Evolutionary conservation across 305 asterid genomes (phyloP), one percentile per base, ranked within the genome.

Genomic region (Solanum hybrid): DNA sequence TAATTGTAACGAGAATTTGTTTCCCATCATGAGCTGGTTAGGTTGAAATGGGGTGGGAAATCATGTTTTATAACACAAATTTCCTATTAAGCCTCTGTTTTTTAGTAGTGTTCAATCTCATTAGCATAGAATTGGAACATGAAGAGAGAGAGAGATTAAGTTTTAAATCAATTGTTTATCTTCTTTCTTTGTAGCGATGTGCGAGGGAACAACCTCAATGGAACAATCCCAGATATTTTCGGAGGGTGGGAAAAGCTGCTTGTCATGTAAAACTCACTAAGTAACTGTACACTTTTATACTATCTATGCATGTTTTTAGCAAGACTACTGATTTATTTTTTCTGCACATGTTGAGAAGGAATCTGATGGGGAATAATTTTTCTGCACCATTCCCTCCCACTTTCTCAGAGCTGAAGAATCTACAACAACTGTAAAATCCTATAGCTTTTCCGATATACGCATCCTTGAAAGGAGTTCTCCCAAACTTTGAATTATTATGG

Each of bases 301-400:
- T 29, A 69, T 36, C 69, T 32, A 22, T 24, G 32, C 35, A 46
- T 14, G 17, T 85, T 60, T 37, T 81, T 38, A 16, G 26, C 37
- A 73, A 24, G 24, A 29, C 72, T n/a, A 13, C 2, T 78, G 20
- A 85, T 85, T 64, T 20, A 38, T 26, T 16, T 78, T 20, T 60
- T 31, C 66, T 64, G 38, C 69, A 27, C 36, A 9, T 72, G 34
- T 86, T 32, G 88, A 34, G 80, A 24, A 89, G 91, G 85, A 29
- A 20, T 85, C 89, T 91, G 40, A 69, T 80, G 29, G 92, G 92
- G 64, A 91, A 91, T 79, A 71, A 1, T 34, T 86, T 89, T 79
- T 10, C 38, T 71, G 82, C 88, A 35, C 37, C 91, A 78, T 73
- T 91, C 3, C 91, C 88, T 10, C 24, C 10, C 27, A 38, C 12